Conservation (phyloP, 164 flowering plant genomes). For the Santalum album region DNA sequence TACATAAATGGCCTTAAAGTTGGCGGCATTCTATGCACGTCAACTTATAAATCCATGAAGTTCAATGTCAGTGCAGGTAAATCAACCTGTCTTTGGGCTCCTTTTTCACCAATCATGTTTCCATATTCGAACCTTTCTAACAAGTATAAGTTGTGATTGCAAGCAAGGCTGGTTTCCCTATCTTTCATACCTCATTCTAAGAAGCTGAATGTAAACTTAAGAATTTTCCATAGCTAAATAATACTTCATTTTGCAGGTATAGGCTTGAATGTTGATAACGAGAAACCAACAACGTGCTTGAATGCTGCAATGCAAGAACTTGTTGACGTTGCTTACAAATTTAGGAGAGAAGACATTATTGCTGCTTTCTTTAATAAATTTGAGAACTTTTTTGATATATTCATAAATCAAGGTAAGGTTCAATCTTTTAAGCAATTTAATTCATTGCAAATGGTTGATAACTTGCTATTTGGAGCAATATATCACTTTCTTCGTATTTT, state of each 20-base stretch:
- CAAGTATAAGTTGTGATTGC: background rate
- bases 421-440: background rate
- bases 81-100: slow-evolving; percentile 11
- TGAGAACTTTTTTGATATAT: slow-evolving; percentile 54
- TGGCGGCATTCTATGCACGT: slow-evolving; percentile 96
- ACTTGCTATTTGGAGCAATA: background rate
- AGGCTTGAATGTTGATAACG: slow-evolving; percentile 83
- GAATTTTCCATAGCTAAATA: background rate
- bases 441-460: too few species aligned
- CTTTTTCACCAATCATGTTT: background rate
- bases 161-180: too few species aligned
- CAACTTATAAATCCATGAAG: slow-evolving; percentile 79
- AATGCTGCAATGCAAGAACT: slow-evolving; percentile 53
- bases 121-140: background rate
- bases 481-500: too few species aligned
- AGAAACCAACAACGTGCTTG: slow-evolving; percentile 79
- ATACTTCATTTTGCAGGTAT: slow-evolving; percentile 48
- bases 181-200: background rate
- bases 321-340: slow-evolving; percentile 23
- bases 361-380: slow-evolving; percentile 81
- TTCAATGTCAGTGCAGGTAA: slow-evolving; percentile 92
- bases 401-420: slow-evolving; percentile 53
- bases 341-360: slow-evolving; percentile 63
- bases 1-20: slow-evolving; percentile 84
- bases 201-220: background rate